Percentiles rank a stretch among this genome's conserved stretches.
phyloP scores from a whole-genome alignment of 257 asterid species.

The Nicotiana noctiflora region DNA sequence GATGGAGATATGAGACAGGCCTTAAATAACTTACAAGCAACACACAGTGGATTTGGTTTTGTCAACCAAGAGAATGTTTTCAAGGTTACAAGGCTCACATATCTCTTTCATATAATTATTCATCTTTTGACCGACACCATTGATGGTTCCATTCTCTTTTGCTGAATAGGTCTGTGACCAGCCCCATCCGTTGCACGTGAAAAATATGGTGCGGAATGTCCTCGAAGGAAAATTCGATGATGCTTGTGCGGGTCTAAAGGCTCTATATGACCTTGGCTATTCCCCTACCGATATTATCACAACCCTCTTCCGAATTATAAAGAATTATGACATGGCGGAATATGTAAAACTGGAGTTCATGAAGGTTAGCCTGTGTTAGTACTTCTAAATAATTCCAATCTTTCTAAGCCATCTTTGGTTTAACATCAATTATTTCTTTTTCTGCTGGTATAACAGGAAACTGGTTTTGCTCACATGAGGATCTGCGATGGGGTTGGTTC shows the following conservation, averaged over 20 bases:
- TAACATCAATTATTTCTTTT: slow-evolving; percentile 1
- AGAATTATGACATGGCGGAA: slow-evolving; percentile 92
- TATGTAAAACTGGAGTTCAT: slow-evolving; percentile 83
- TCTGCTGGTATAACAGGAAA: slow-evolving; percentile 45
- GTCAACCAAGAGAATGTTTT: slow-evolving; percentile 96
- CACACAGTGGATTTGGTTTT: slow-evolving; percentile 89
- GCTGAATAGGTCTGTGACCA: slow-evolving; percentile 81
- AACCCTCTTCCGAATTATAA: slow-evolving; percentile 82
- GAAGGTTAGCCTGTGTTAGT: slow-evolving; percentile 44
- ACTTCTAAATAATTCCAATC: not conserved
- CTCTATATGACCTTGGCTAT: slow-evolving; percentile 86
- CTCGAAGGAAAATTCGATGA: slow-evolving; percentile 89
- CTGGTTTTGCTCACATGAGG: slow-evolving; percentile 98
- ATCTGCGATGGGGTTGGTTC: slow-evolving; percentile 96
- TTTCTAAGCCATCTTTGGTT: not conserved
- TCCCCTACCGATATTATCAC: slow-evolving; percentile 98
- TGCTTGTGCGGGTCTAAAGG: slow-evolving; percentile 85
- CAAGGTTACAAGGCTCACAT: slow-evolving; percentile 47
- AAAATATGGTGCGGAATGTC: slow-evolving; percentile 80
- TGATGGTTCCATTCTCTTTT: not conserved
- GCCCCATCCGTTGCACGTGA: slow-evolving; percentile 96
- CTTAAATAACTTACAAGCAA: slow-evolving; percentile 94
- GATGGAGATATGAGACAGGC: slow-evolving; percentile 99
- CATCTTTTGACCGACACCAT: not conserved
- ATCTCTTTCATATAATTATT: not conserved